phyloP scores from a whole-genome alignment of 208 protist genomes.

The Leptomonas pyrrhocoris region DNA sequence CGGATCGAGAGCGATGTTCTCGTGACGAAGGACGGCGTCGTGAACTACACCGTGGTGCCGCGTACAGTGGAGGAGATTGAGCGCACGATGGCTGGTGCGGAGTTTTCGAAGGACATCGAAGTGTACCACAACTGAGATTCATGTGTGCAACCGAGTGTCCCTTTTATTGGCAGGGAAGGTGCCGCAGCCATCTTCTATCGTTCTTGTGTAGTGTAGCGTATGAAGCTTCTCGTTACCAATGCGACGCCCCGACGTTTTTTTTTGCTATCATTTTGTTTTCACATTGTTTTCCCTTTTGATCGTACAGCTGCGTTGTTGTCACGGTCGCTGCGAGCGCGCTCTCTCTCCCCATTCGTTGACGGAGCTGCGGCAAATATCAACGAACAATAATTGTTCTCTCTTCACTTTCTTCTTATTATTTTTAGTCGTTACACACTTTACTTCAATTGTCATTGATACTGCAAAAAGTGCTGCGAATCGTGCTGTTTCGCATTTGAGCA shows the following conservation, averaged over 20 bases:
- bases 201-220: too few relatives aligned
- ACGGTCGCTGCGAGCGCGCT: too few relatives aligned
- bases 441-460: too few relatives aligned
- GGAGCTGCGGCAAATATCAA: too few relatives aligned
- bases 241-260: neutral
- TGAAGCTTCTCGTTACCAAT: neutral
- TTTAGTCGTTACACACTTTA: too few relatives aligned
- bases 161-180: too few relatives aligned
- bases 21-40: conserved; percentile 89
- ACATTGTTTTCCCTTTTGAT: neutral
- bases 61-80: conserved; percentile 90
- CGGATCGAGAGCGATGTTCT: conserved; percentile 98
- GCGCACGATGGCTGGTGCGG: conserved; percentile 73
- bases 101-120: conserved; percentile 66
- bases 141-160: neutral
- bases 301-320: too few relatives aligned
- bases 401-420: neutral
- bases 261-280: neutral
- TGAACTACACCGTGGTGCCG: conserved; percentile 87
- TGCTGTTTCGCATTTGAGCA: too few relatives aligned
- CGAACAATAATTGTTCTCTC: neutral
- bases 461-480: too few relatives aligned
- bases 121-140: conserved; percentile 57
- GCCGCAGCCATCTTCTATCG: too few relatives aligned
- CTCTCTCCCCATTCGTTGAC: too few relatives aligned